phyloP scores from a whole-genome alignment of 106 monocot genomes.

The Triglochin maritima region DNA sequence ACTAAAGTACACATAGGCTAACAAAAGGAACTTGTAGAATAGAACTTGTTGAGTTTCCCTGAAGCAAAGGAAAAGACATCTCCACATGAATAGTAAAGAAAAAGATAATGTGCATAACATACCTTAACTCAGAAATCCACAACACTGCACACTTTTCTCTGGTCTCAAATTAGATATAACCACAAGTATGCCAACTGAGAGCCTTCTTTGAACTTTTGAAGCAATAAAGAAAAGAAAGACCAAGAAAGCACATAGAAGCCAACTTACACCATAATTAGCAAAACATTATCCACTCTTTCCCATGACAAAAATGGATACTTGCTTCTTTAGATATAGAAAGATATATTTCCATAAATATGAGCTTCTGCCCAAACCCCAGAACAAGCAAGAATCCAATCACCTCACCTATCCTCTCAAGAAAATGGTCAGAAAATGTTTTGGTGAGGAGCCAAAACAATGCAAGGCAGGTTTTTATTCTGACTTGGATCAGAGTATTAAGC shows the following conservation, averaged over 20 bases:
- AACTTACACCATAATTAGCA: conserved; percentile 3
- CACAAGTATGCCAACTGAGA: no score
- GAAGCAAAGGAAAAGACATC: no score
- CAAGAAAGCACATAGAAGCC: background rate
- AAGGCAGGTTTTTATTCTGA: conserved; percentile 20
- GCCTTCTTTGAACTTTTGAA: background rate
- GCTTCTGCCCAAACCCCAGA: conserved; percentile 9
- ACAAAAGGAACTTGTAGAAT: no score
- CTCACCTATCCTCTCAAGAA: conserved; percentile 20
- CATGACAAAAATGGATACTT: conserved; percentile 2
- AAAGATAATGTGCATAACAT: no score
- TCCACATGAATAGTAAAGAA: no score
- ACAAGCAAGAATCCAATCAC: conserved; percentile 48
- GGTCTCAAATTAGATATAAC: no score
- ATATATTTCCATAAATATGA: conserved; percentile 3
- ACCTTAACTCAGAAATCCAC: no score
- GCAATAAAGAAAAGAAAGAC: conserved; percentile 1
- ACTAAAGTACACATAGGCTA: no score
- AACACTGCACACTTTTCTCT: no score
- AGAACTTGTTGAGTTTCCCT: no score
- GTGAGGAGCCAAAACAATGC: conserved; percentile 11
- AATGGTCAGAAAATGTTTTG: background rate
- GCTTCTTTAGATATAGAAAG: background rate
- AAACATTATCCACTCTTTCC: background rate
- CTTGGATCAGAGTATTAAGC: conserved; percentile 41